These are phyloP conservation scores for Lentinula aciculospora DNA, from an alignment of 768 basidiomycete species.

Conservation along the genomic window DNA sequence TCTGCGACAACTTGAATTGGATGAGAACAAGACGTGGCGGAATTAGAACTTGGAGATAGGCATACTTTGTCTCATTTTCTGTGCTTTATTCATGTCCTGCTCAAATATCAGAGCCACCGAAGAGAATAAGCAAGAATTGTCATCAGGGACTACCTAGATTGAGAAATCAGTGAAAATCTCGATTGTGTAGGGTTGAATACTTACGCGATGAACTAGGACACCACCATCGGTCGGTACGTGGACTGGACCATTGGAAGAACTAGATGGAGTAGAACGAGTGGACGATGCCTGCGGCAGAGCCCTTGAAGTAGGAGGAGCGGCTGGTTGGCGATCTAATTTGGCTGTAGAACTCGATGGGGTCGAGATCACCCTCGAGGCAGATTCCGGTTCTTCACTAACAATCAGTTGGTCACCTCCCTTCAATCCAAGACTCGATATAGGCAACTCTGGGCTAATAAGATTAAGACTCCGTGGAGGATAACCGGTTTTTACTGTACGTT, in stretches of 20 bases:
- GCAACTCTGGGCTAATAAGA: constrained; percentile 59
- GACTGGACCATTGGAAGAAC: constrained; percentile 38
- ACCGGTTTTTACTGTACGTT: constrained; percentile 61
- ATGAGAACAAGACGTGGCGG: neutral
- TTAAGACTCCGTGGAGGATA: constrained; percentile 80
- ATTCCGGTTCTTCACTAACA: constrained; percentile 42
- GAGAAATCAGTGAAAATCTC: neutral
- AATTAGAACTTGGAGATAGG: constrained; percentile 3
- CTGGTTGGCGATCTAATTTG: neutral
- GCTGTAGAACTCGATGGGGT: constrained; percentile 12
- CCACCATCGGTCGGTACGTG: constrained; percentile 58
- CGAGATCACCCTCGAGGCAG: neutral
- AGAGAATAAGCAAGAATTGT: constrained; percentile 94
- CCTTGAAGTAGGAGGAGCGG: constrained; percentile 13
- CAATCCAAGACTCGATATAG: constrained; percentile 73
- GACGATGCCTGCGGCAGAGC: constrained; percentile 18
- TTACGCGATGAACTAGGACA: constrained; percentile 69
- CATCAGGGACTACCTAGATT: constrained; percentile 82
- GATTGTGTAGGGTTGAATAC: neutral
- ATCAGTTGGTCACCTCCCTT: constrained; percentile 82
- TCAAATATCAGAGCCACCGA: constrained; percentile 82
- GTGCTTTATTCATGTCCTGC: constrained; percentile 70
- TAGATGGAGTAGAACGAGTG: constrained; percentile 13
- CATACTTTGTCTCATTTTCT: constrained; percentile 69
- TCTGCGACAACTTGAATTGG: constrained; percentile 67